phyloP scores from a whole-genome alignment of 1,139 yeast genomes.

The Sugiyamaella pinicola region DNA sequence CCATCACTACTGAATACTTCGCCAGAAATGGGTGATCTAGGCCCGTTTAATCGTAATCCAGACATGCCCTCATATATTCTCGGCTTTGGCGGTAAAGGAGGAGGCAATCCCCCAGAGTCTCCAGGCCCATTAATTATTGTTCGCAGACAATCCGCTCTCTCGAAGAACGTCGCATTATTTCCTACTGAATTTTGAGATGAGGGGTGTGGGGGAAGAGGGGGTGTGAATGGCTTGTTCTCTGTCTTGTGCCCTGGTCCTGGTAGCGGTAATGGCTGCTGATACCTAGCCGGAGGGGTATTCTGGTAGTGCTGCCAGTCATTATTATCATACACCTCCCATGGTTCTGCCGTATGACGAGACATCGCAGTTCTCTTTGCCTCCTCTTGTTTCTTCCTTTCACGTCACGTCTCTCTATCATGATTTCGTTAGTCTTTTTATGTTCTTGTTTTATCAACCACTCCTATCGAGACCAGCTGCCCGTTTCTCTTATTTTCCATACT shows the following conservation, averaged over 20 bases:
- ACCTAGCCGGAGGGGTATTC: neutral
- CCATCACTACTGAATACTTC: neutral
- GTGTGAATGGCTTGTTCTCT: too few species aligned
- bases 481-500: too few species aligned
- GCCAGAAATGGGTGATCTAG: constrained; percentile 4
- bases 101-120: constrained; percentile 25
- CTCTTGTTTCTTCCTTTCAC: too few species aligned
- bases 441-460: too few species aligned
- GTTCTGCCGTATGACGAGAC: constrained; percentile 2
- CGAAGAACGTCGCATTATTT: too few species aligned
- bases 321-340: neutral
- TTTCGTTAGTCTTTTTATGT: too few species aligned
- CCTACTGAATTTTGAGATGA: too few species aligned
- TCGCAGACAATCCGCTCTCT: too few species aligned
- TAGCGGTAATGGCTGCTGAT: constrained; percentile 13
- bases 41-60: constrained; percentile 16
- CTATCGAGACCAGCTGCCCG: too few species aligned
- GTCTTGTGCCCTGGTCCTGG: constrained; percentile 14
- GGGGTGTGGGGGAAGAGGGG: too few species aligned
- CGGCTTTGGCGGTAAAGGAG: constrained; percentile 25
- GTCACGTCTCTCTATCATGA: too few species aligned
- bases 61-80: constrained; percentile 22
- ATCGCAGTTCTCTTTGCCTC: neutral
- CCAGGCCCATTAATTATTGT: neutral
- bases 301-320: neutral